A percentile compares a stretch with the other conserved stretches of the same genome.
Conservation (phyloP, 2,329 filamentous ascomycete species). For the Ceratocystis papillata region DNA sequence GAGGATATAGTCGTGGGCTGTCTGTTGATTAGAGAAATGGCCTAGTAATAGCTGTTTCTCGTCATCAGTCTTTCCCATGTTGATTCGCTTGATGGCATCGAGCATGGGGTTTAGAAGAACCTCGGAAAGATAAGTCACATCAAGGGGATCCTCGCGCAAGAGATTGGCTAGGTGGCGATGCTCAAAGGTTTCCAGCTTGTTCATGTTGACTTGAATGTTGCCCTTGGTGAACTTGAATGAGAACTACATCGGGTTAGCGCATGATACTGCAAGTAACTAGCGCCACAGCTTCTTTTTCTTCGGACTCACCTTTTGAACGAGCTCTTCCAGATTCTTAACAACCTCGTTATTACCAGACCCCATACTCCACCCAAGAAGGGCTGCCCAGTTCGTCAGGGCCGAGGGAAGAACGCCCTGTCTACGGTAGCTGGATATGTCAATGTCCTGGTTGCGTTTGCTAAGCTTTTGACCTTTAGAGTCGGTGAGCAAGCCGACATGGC, state of each 20-base stretch:
- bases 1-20: conserved; percentile 21
- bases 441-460: conserved; percentile 64
- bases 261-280: not conserved
- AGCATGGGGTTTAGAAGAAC: conserved; percentile 25
- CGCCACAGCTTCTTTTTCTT: not conserved
- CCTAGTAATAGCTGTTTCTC: conserved; percentile 6
- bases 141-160: conserved; percentile 26
- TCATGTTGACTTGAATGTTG: conserved; percentile 69
- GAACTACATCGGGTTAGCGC: conserved; percentile 44
- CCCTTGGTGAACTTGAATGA: conserved; percentile 82
- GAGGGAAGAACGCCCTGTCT: conserved; percentile 38
- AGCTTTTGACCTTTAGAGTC: conserved; percentile 61
- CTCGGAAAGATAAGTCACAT: conserved; percentile 22
- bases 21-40: not conserved
- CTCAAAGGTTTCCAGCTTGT: conserved; percentile 74
- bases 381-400: conserved; percentile 65
- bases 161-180: conserved; percentile 45
- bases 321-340: conserved; percentile 57
- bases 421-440: conserved; percentile 43
- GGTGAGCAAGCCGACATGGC: conserved; percentile 67
- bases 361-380: conserved; percentile 75
- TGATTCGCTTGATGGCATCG: conserved; percentile 1
- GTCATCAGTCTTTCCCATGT: not conserved
- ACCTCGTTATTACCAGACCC: conserved; percentile 44
- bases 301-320: conserved; percentile 53